Base-by-base conservation (phyloP, 495 filamentous ascomycete species). In the Daldinia childiae region DNA sequence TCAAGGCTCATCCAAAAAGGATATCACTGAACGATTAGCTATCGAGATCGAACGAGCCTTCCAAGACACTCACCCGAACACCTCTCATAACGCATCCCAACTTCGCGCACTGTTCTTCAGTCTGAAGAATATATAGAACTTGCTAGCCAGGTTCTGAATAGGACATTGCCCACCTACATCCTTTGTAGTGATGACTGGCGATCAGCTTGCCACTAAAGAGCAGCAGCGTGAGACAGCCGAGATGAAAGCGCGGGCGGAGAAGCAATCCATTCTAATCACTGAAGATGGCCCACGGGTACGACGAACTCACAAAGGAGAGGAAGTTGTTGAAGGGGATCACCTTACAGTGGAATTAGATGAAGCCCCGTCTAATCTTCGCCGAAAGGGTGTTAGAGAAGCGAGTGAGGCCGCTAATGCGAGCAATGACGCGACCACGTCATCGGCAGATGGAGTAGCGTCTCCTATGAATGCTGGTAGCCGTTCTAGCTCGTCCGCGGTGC, bases 261-360 rank as follows among this genome's bases (percentile, higher is more conserved):
- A 95, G 69, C 94, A 97, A 71, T 89, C 93, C 58, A 92, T 94
- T 55, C 88, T 97, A 58, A 86, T 94, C 32, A 88, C 92, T 41
- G 93, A 97, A 39, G 89, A 94, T 71, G 89, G 88, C 0, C 95
- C 95, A 6, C 88, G 94, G 4, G 91, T 97, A 62, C 87, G 94
- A 73, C 89, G 91, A 69, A 98, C 95, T 2, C 95, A 98, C 78
- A 99, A 98, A 79, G 95, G 95, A 30, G 94, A 98, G 64, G 95
- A 99, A 75, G 64, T 97, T 14, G 87, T 99, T 38, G 93, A 92
- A 58, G 89, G 91, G 34, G 92, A 86, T 21, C 71, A 69, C 60
- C 72, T 79, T 64, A 61, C 71, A 19, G 67, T 55, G 34, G 68
- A 78, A 0, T 76, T 66, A 45, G 81, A 84, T 12, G 82, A 81